Evolutionary conservation across 306 rosid species (phyloP).

Genomic region (Cucurbita pepo): DNA sequence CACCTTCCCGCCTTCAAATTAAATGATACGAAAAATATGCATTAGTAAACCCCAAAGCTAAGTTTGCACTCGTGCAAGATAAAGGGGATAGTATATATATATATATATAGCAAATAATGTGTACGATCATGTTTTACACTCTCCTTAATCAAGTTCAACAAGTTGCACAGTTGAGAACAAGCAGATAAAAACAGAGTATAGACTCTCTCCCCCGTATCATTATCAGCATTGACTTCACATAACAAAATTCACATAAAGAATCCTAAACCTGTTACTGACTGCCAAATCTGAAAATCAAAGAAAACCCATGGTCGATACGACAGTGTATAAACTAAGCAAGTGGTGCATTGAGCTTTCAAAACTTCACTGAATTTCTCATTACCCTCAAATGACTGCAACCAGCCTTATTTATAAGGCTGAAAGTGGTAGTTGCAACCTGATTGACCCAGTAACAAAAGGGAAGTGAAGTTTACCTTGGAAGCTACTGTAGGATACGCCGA

Average conservation of each 20-base stretch:
- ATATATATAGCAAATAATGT: not conserved
- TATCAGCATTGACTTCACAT: not conserved
- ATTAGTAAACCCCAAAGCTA: not conserved
- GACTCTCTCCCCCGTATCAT: not conserved
- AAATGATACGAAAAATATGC: not conserved
- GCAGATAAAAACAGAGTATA: not conserved
- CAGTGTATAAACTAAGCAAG: not conserved
- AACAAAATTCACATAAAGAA: not conserved
- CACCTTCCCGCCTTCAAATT: constrained; percentile 54
- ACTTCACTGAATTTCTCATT: too few species aligned
- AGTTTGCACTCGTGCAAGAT: not conserved
- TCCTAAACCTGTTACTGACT: not conserved
- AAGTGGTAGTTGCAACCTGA: too few species aligned
- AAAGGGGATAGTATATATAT: not conserved
- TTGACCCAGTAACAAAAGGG: not conserved
- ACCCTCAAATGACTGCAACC: too few species aligned
- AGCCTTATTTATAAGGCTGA: too few species aligned
- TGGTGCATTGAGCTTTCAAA: too few species aligned
- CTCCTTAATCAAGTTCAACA: not conserved
- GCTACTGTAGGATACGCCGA: constrained; percentile 59
- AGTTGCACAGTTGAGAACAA: not conserved
- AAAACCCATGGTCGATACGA: not conserved
- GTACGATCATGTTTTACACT: not conserved
- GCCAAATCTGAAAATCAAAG: not conserved
- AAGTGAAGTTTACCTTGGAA: constrained; percentile 48